Evolutionary conservation across 2,329 filamentous ascomycete species (phyloP).

Genomic region (Beauveria asiatica): DNA sequence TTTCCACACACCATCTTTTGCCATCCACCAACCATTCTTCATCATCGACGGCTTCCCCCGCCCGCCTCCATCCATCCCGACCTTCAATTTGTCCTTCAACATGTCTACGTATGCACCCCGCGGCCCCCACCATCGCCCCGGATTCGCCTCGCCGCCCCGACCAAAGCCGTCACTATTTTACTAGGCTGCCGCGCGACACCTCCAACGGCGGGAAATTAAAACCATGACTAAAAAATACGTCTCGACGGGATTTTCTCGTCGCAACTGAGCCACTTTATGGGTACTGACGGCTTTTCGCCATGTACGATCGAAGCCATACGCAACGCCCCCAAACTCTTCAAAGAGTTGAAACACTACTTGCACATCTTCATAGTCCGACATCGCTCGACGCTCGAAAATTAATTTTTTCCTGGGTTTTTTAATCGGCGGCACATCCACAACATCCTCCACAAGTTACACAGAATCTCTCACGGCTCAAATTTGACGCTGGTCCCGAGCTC

Average conservation of each 20-base stretch:
- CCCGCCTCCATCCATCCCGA: background rate
- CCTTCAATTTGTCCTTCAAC: background rate
- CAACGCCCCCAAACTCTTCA: background rate
- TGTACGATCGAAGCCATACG: background rate
- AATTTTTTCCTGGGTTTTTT: background rate
- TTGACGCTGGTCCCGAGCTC: background rate
- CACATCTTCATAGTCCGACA: constrained; percentile 7
- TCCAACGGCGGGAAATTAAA: background rate
- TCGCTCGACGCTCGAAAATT: constrained; percentile 3
- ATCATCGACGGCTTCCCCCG: background rate
- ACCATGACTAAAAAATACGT: constrained; percentile 6
- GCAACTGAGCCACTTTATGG: constrained; percentile 4
- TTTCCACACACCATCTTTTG: background rate
- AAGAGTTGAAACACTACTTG: background rate
- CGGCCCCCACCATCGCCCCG: background rate
- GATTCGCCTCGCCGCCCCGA: background rate
- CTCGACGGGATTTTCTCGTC: background rate
- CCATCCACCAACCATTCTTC: background rate
- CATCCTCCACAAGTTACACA: background rate
- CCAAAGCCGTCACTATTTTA: background rate
- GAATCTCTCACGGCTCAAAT: background rate
- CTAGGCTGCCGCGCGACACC: background rate
- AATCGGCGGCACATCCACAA: background rate
- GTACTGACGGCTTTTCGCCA: background rate
- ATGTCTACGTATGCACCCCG: background rate